Evolutionary conservation across 2,329 filamentous ascomycete genomes (phyloP).

Genomic region (Zymoseptoria crescenta): DNA sequence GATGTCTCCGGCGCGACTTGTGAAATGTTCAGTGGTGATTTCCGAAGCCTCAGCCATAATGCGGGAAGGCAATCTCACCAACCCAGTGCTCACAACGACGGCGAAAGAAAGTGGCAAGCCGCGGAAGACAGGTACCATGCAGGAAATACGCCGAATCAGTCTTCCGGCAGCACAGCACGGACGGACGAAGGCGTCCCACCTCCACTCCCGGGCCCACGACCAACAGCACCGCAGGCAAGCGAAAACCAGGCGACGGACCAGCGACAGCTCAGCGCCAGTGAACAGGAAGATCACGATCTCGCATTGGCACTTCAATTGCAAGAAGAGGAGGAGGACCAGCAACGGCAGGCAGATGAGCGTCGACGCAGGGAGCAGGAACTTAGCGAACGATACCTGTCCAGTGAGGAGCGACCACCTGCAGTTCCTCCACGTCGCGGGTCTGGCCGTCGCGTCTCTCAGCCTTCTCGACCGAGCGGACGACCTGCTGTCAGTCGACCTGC

Average conservation of each 20-base stretch:
- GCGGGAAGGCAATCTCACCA: conserved; percentile 24
- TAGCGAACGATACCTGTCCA: conserved; percentile 59
- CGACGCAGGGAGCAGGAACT: conserved; percentile 59
- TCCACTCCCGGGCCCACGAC: conserved; percentile 22
- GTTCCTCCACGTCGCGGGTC: conserved; percentile 21
- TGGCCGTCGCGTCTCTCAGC: conserved; percentile 2
- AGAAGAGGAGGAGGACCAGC: conserved; percentile 81
- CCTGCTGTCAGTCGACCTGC: conserved; percentile 25
- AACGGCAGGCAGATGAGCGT: conserved; percentile 51
- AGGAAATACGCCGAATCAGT: conserved; percentile 4
- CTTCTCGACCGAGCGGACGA: conserved; percentile 10
- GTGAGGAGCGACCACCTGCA: conserved; percentile 37
- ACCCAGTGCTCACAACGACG: conserved; percentile 16
- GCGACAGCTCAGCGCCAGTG: conserved; percentile 45
- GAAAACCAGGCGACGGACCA: conserved; percentile 2
- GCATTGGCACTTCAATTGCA: conserved; percentile 87
- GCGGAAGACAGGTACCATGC: conserved; percentile 36
- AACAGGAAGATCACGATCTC: conserved; percentile 73
- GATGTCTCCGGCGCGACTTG: conserved; percentile 78
- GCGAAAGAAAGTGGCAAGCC: conserved; percentile 48
- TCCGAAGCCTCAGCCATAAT: conserved; percentile 67
- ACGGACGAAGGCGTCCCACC: conserved; percentile 14
- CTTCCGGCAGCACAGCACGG: conserved; percentile 7
- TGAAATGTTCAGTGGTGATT: conserved; percentile 85
- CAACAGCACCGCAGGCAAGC: conserved; percentile 6